Evolutionary conservation across 2,329 filamentous ascomycete genomes (phyloP), one percentile per base, ranked within the genome.

Genomic region (Pseudogymnoascus sp.): DNA sequence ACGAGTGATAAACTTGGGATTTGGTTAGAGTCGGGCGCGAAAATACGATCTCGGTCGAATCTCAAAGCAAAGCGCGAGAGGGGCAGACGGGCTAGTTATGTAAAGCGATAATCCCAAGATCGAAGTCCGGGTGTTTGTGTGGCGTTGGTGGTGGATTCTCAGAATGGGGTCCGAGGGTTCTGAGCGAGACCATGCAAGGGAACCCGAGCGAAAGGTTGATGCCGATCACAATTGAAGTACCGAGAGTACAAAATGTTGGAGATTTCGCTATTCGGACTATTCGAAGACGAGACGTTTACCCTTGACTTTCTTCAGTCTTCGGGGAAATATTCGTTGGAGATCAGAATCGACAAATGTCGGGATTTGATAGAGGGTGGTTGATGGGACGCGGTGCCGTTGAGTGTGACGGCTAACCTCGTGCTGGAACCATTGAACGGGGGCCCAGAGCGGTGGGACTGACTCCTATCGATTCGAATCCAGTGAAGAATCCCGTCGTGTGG

Each of bases 201-300:
- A 56, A n/a, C 50, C 50, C 50, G 10, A 29, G 33, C 50, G 29
- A 33, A 47, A 14, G 31, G 16, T 14, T 14, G 13, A 56, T 56
- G 50, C 50, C 50, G 50, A 56, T 56, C 50, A 29, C 50, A 56
- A 56, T 33, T 56, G 50, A 56, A 56, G 50, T 33, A 33, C 29
- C 50, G 50, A 33, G 29, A 16, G 29, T 26, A 21, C 2, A 56
- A 33, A 31, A 33, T 33, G 50, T 56, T 21, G n/a, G n/a, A 56
- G 11, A 33, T 56, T 33, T 56, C 50, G 50, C 29, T 33, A 33
- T 56, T 33, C 10, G 50, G n/a, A 33, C 16, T 19, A 56, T 56
- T 33, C 29, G n/a, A 13, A 56, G 50, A 33, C 29, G 16, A 33
- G 29, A 10, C 7, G 50, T 33, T 56, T 33, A 29, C 6, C 29